Evolutionary conservation across 805 yeast genomes (phyloP), one percentile per base, ranked within the genome.

Genomic region (Yarrowia hollandica): DNA sequence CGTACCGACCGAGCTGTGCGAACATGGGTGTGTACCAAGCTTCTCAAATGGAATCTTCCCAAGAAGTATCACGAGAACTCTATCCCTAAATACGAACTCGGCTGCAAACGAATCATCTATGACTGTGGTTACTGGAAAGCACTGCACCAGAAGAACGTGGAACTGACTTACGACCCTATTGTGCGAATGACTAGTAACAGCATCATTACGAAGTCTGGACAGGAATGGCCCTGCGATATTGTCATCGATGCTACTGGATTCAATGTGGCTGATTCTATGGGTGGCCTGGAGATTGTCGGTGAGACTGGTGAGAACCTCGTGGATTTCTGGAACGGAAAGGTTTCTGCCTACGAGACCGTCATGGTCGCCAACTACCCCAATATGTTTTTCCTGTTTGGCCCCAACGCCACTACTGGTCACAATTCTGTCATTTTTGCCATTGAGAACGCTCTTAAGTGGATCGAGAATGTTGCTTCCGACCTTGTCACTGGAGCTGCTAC

Each of bases 341-440:
- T 44, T 21, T 48, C 64, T 10, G 64, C 64, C 1, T 63, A 63
- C 31, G 62, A 63, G 19, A 61, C 64, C 9, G 50, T 56, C 23
- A 54, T 62, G 31, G 62, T 63, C 5, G 25, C 61, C 30, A 59
- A 60, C 26, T 62, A 48, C 42, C 65, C 65, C 19, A 63, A 63
- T 38, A 21, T 63, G 42, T 63, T 63, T 37, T 33, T 62, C 18
- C 19, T 62, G 14, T 41, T 52, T 16, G 65, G 65, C 8, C 65
- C 65, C 21, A 63, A 63, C 25, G 34, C 60, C 23, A 60, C 63
- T 12, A 62, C 65, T n/a, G 65, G 65, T 5, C 65, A 63, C 25
- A 60, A 62, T 37, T 52, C 61, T 35, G 61, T 62, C 28, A 21
- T 63, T 23, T 50, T 63, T 25, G 60, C 64, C 15, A 46, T 63